Base-by-base conservation (phyloP, 805 yeast genomes). In the Candida chilensis region DNA sequence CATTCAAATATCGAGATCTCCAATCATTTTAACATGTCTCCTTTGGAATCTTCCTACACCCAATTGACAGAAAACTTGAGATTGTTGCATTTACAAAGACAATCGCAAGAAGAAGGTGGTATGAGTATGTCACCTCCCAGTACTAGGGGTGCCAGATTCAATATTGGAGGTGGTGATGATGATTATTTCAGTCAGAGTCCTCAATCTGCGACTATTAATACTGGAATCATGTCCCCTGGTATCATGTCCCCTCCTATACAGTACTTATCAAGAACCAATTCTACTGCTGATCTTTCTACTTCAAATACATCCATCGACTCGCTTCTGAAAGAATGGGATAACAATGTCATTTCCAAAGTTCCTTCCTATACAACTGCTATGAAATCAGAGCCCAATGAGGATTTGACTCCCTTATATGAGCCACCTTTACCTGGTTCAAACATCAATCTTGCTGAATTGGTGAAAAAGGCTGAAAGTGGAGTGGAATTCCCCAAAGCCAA, bases 341-440 rank as follows among this genome's bases (percentile, higher is more conserved):
- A 64, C 3, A 49, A 50, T 5, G 52, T 61, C 2, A 40, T 85
- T 38, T 75, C 81, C 14, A 60, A 74, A 29, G 95, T 90, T 5
- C 97, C 97, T 0, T 76, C 95, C 0, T 90, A 90, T 52, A 69
- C 67, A 5, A 78, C 82, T 19, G 96, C 97, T 0, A 54, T 87
- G 50, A 71, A 70, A 42, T 52, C 71, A 2, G 76, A 67, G 27
- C 38, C 37, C 5, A 67, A 60, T 3, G 68, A 60, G 14, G 74
- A 70, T 31, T 54, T 79, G 16, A 78, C 95, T 2, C 96, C 96
- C 1, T 68, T 71, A 2, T 87, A 86, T 50, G 65, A 60, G 37
- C 77, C 75, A 5, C 71, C 73, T 3, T 41, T 54, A 11, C 63
- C 62, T 3, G 65, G 64, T 2, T 61, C 72, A 2, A 41, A 48